Evolutionary conservation across 1,139 yeast species (phyloP).

Genomic region (Zygoascus meyerae): DNA sequence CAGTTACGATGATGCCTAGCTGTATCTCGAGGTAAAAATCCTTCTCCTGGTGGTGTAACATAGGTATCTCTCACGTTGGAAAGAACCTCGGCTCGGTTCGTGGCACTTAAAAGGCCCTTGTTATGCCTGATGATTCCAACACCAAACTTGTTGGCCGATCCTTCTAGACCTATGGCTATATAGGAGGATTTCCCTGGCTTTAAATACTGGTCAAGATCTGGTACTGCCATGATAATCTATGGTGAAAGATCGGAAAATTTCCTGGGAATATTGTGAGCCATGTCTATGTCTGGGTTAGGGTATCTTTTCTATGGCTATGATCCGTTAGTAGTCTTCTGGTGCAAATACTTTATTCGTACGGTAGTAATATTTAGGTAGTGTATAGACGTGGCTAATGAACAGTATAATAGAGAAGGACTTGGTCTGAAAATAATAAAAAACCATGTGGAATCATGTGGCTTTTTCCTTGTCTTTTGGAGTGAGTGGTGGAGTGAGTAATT

Average conservation of each 20-base stretch:
- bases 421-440: too few relatives aligned
- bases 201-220: slow-evolving; percentile 4
- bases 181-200: slow-evolving; percentile 25
- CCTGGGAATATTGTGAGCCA: neutral
- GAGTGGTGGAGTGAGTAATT: too few relatives aligned
- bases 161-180: slow-evolving; percentile 85
- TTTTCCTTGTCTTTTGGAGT: too few relatives aligned
- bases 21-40: slow-evolving; percentile 90
- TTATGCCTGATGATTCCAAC: slow-evolving; percentile 83
- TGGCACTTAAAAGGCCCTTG: slow-evolving; percentile 35
- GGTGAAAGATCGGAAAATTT: neutral
- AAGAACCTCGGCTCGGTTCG: slow-evolving; percentile 66
- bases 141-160: slow-evolving; percentile 94
- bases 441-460: too few relatives aligned
- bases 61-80: slow-evolving; percentile 92
- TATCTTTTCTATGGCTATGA: neutral
- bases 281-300: slow-evolving; percentile 2
- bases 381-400: too few relatives aligned
- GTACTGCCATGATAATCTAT: slow-evolving; percentile 6
- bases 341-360: too few relatives aligned
- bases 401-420: too few relatives aligned
- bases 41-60: slow-evolving; percentile 96
- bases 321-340: too few relatives aligned
- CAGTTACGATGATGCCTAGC: slow-evolving; percentile 95
- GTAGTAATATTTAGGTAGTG: too few relatives aligned